A percentile compares a stretch with the other conserved stretches of the same genome.
phyloP scores from a whole-genome alignment of 257 asterid genomes.

The Rauvolfia tetraphylla region DNA sequence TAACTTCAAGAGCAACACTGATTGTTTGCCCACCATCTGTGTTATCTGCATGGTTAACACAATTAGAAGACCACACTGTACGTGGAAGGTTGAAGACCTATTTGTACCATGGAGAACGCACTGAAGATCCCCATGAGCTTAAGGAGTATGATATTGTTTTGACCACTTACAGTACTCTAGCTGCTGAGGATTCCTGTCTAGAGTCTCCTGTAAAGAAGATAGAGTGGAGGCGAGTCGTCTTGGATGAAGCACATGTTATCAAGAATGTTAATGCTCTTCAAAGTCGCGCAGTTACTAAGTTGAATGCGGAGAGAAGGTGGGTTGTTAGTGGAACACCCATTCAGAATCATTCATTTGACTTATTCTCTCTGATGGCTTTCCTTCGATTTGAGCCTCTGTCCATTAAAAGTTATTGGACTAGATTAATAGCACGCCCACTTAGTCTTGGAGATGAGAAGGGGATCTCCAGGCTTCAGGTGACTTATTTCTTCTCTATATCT shows the following conservation, averaged over 20 bases:
- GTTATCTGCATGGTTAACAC: constrained; percentile 68
- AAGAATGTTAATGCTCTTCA: constrained; percentile 65
- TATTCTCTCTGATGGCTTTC: constrained; percentile 69
- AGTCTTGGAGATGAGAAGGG: constrained; percentile 71
- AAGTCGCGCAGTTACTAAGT: constrained; percentile 59
- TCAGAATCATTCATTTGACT: constrained; percentile 67
- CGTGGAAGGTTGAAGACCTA: constrained; percentile 55
- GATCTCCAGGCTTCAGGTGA: constrained; percentile 67
- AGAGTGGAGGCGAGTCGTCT: constrained; percentile 78
- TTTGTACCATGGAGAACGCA: constrained; percentile 72
- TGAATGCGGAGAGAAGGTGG: constrained; percentile 74
- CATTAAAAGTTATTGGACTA: constrained; percentile 57
- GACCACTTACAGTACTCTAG: constrained; percentile 66
- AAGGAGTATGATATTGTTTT: constrained; percentile 59
- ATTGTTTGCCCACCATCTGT: constrained; percentile 81
- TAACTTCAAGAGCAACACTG: constrained; percentile 40
- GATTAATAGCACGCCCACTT: constrained; percentile 73
- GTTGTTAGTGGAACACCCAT: constrained; percentile 83
- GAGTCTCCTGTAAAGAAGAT: constrained; percentile 62
- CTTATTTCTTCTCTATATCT: not conserved
- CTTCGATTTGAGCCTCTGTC: constrained; percentile 81
- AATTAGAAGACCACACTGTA: constrained; percentile 66
- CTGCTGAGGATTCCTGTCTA: constrained; percentile 43
- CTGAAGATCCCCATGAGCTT: constrained; percentile 53
- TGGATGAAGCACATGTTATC: constrained; percentile 86